These are phyloP conservation scores for Hirsutella minnesotensis DNA, from an alignment of 2,329 filamentous ascomycete genomes.

Conservation along the genomic window DNA sequence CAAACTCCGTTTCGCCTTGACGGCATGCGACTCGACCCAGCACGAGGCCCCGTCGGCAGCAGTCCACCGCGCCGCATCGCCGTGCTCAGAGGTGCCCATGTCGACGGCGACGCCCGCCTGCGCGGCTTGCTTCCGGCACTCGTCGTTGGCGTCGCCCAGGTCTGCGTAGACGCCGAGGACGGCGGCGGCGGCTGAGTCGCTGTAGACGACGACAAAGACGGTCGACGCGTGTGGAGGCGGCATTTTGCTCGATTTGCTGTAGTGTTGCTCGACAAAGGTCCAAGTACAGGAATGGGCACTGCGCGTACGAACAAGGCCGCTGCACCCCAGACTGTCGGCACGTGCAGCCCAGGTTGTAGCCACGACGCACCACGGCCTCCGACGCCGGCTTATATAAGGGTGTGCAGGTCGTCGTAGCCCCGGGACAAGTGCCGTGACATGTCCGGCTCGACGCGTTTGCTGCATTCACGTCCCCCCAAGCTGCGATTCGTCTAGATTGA, in stretches of 20 bases:
- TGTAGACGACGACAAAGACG: neutral
- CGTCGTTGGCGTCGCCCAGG: constrained; percentile 1
- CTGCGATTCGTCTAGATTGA: too few species aligned
- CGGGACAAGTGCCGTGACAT: too few species aligned
- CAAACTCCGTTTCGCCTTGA: neutral
- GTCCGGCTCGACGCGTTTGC: too few species aligned
- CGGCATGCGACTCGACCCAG: constrained; percentile 23
- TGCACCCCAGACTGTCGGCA: too few species aligned
- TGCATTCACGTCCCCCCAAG: too few species aligned
- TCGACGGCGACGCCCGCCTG: too few species aligned
- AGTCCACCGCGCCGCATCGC: constrained; percentile 21
- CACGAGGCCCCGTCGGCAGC: constrained; percentile 21
- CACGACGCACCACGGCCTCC: too few species aligned
- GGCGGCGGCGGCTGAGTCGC: constrained; percentile 13
- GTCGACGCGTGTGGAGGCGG: neutral
- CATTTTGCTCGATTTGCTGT: neutral
- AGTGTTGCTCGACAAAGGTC: neutral
- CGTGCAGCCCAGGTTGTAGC: too few species aligned
- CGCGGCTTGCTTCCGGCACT: neutral
- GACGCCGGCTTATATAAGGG: too few species aligned
- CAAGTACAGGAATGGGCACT: too few species aligned
- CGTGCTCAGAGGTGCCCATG: neutral
- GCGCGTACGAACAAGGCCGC: too few species aligned
- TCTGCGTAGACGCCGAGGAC: constrained; percentile 19
- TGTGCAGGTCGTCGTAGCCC: too few species aligned